Percentiles rank a stretch among this genome's conserved stretches.
Evolutionary conservation across 2,329 filamentous ascomycete genomes (phyloP).

Genomic region (Alternaria conjuncta): DNA sequence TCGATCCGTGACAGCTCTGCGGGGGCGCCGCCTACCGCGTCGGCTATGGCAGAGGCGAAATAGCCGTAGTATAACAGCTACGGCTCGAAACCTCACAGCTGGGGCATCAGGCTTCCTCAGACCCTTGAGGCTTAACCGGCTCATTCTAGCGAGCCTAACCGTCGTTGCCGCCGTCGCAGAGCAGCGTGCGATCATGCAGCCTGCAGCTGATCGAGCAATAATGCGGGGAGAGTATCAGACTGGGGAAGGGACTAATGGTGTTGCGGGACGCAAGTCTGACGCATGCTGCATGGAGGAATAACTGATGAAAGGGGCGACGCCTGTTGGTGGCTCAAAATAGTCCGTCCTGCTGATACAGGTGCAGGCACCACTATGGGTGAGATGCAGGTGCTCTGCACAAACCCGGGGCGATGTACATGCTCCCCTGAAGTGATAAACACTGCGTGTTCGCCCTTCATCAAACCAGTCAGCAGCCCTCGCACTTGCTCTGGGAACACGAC

Average conservation of each 20-base stretch:
- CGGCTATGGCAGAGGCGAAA: constrained; percentile 15
- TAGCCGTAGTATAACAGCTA: constrained; percentile 12
- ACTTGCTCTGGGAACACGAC: not conserved
- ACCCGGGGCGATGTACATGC: constrained; percentile 1
- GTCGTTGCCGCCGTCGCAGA: constrained; percentile 13
- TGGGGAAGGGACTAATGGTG: constrained; percentile 10
- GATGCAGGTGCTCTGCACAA: constrained; percentile 9
- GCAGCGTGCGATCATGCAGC: constrained; percentile 28
- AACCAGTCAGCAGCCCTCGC: not conserved
- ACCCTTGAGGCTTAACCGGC: constrained; percentile 10
- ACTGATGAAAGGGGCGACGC: not conserved
- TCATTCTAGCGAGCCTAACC: constrained; percentile 9
- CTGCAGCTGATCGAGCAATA: constrained; percentile 13
- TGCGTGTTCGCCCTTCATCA: not conserved
- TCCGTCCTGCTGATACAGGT: constrained; percentile 9
- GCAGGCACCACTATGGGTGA: constrained; percentile 7
- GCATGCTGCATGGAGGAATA: not conserved
- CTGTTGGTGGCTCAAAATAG: constrained; percentile 1
- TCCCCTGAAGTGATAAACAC: constrained; percentile 6
- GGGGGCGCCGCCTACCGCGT: constrained; percentile 14
- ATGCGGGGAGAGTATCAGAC: constrained; percentile 15
- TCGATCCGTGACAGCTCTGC: constrained; percentile 12
- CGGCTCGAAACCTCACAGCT: constrained; percentile 17
- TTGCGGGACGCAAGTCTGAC: constrained; percentile 4
- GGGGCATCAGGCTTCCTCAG: constrained; percentile 9